Evolutionary conservation across 306 rosid genomes (phyloP).

Genomic region (Vigna hirtella): DNA sequence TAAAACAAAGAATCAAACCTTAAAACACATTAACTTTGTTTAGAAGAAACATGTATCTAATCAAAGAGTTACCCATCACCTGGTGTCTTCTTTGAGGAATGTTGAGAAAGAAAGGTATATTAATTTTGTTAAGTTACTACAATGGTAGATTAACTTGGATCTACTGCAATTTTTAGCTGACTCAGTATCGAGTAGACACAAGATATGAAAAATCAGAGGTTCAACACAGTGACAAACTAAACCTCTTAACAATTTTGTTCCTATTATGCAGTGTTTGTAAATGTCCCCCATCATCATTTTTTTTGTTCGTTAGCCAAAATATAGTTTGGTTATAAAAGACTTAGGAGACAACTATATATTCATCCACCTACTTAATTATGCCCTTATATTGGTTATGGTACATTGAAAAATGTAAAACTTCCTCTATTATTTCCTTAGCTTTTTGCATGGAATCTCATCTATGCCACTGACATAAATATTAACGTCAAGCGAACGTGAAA

Average conservation of each 20-base stretch:
- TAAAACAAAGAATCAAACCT: too few species aligned
- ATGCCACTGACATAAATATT: background rate
- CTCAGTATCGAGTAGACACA: background rate
- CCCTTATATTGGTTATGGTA: background rate
- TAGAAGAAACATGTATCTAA: too few species aligned
- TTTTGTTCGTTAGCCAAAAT: background rate
- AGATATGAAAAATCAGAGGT: background rate
- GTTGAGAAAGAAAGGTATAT: background rate
- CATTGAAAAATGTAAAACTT: background rate
- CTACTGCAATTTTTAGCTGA: background rate
- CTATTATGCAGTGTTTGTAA: constrained; percentile 19
- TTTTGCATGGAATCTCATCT: background rate
- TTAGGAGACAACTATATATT: background rate
- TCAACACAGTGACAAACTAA: constrained; percentile 10
- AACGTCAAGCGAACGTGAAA: background rate
- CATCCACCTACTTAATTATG: background rate
- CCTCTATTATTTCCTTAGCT: background rate
- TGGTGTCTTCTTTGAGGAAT: too few species aligned
- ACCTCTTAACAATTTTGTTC: background rate
- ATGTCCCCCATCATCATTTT: background rate
- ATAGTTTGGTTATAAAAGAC: background rate
- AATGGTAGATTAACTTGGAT: background rate
- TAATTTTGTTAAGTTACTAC: background rate
- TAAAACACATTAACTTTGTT: too few species aligned
- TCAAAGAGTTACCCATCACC: too few species aligned